Conservation (phyloP, 257 asterid species). For the Cynanchum wilfordii region DNA sequence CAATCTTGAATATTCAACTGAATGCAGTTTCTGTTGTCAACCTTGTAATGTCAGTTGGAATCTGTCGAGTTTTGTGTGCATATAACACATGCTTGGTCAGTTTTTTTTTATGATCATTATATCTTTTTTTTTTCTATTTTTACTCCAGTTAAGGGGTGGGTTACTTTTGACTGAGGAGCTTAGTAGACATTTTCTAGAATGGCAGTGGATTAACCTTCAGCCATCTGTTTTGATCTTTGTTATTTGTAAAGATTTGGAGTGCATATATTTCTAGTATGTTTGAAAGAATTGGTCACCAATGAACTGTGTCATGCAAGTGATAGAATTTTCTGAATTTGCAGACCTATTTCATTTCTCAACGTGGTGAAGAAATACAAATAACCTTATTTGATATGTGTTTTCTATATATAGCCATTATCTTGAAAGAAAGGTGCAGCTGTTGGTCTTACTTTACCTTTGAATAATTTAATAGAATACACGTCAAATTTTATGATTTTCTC, state of each 20-base stretch:
- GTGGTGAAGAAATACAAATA: not conserved
- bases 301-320: not conserved
- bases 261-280: not conserved
- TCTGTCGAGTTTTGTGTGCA: slow-evolving; percentile 97
- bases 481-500: not conserved
- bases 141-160: not conserved
- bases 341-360: too few relatives aligned
- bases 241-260: not conserved
- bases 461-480: not conserved
- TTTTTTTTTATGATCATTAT: slow-evolving; percentile 1
- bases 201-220: not conserved
- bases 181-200: not conserved
- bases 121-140: not conserved
- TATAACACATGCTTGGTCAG: slow-evolving; percentile 95
- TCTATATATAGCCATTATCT: not conserved
- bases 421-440: not conserved
- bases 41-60: slow-evolving; percentile 97
- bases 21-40: slow-evolving; percentile 94
- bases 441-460: too few relatives aligned
- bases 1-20: slow-evolving; percentile 76
- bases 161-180: not conserved
- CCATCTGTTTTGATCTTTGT: not conserved
- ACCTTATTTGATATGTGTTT: not conserved
- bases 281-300: not conserved
- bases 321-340: not conserved